These are phyloP conservation scores for Kluyveromyces dobzhanskii DNA, from an alignment of 805 yeast genomes.

Conservation along the genomic window DNA sequence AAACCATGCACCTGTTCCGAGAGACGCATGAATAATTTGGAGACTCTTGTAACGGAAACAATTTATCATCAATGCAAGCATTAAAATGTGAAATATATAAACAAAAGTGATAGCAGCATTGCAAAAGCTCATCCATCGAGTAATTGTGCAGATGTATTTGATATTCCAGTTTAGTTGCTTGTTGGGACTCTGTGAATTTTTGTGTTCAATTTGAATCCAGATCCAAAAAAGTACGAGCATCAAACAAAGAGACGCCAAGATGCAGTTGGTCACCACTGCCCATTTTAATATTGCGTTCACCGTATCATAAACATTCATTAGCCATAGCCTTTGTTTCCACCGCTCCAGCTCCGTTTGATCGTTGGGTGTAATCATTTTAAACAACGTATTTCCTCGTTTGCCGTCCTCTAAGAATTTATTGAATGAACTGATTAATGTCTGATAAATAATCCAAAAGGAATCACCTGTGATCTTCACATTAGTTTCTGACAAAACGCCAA, in stretches of 20 bases:
- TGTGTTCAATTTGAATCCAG: constrained; percentile 1
- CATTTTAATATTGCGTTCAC: constrained; percentile 1
- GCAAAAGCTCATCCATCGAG: neutral
- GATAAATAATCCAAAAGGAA: constrained; percentile 20
- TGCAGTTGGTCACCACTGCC: constrained; percentile 4
- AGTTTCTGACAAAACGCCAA: constrained; percentile 18
- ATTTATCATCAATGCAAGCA: constrained; percentile 2
- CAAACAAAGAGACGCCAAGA: constrained; percentile 1
- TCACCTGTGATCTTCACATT: constrained; percentile 19
- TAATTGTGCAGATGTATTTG: neutral
- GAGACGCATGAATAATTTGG: constrained; percentile 2
- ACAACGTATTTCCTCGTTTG: constrained; percentile 12
- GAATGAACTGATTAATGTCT: constrained; percentile 16
- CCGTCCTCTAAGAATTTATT: constrained; percentile 14
- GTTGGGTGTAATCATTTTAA: constrained; percentile 9
- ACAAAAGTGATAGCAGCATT: neutral
- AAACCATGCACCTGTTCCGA: constrained; percentile 2
- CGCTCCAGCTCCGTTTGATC: neutral
- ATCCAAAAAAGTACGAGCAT: constrained; percentile 3
- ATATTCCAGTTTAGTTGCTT: neutral
- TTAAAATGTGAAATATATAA: neutral
- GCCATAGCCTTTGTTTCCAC: constrained; percentile 2
- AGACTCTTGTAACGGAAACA: constrained; percentile 2
- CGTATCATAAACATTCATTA: neutral
- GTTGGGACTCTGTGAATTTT: neutral